phyloP scores from a whole-genome alignment of 73 alveolate genomes.

The Symbiodinium pilosum region DNA sequence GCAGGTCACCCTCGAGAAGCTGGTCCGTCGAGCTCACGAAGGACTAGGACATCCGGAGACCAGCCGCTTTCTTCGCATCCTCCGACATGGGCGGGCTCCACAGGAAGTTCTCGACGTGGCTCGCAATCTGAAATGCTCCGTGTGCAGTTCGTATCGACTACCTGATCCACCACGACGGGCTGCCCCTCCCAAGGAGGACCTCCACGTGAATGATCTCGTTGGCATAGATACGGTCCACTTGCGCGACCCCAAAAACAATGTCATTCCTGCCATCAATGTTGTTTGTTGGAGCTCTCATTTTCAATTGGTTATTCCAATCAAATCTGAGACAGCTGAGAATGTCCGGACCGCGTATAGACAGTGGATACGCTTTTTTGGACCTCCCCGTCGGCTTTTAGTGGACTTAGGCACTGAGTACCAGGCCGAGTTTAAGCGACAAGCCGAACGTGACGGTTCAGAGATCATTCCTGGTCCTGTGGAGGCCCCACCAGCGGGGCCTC shows the following conservation, averaged over 20 bases:
- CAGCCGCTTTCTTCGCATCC: neutral
- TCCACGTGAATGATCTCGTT: neutral
- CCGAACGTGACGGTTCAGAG: neutral
- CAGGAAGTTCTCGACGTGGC: constrained; percentile 1
- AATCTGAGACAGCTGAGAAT: neutral
- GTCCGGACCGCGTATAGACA: neutral
- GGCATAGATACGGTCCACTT: constrained; percentile 1
- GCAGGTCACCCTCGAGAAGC: neutral
- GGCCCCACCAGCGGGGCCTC: neutral
- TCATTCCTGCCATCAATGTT: neutral
- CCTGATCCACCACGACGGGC: neutral
- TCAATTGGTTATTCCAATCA: neutral
- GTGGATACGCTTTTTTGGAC: constrained; percentile 11
- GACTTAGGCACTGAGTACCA: constrained; percentile 23
- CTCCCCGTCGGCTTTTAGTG: neutral
- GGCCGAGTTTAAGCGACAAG: neutral
- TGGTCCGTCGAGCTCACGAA: constrained; percentile 36
- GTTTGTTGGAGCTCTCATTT: constrained; percentile 10
- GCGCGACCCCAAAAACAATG: neutral
- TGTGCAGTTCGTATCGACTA: neutral
- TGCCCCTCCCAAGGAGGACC: neutral
- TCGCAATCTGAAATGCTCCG: neutral
- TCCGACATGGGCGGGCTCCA: neutral
- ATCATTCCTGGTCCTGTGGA: neutral
- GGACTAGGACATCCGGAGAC: constrained; percentile 12